A percentile compares a stretch with the other conserved stretches of the same genome.
Evolutionary conservation across 495 filamentous ascomycete genomes (phyloP).

Genomic region (Bacidia gigantensis): DNA sequence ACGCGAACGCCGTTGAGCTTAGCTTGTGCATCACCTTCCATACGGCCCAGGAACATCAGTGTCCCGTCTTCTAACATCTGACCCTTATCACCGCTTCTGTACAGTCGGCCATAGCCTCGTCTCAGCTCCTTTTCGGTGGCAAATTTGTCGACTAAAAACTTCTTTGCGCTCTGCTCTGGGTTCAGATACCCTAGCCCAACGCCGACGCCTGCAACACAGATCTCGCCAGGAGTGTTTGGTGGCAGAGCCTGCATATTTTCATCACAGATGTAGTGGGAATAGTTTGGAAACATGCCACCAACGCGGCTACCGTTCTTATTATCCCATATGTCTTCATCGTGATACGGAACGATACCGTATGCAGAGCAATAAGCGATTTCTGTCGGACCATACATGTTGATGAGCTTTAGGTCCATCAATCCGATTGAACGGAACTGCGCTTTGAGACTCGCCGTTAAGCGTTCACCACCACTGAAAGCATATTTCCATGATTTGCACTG

Average conservation of each 20-base stretch:
- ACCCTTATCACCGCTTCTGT: constrained; percentile 21
- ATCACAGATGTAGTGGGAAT: constrained; percentile 29
- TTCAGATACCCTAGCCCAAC: constrained; percentile 27
- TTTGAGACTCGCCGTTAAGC: no score
- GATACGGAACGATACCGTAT: neutral
- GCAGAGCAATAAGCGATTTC: constrained; percentile 10
- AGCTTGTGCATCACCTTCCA: constrained; percentile 32
- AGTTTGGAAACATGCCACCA: constrained; percentile 10
- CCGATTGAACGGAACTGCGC: no score
- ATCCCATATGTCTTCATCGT: constrained; percentile 3
- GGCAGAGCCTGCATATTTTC: constrained; percentile 23
- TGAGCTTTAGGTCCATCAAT: no score
- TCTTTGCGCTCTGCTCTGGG: constrained; percentile 13
- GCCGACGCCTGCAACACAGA: constrained; percentile 29
- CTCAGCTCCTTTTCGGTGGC: constrained; percentile 8
- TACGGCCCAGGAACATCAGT: constrained; percentile 25
- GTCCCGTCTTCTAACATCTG: constrained; percentile 21
- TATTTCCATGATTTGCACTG: constrained; percentile 12
- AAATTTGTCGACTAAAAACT: constrained; percentile 26
- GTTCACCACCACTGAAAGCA: constrained; percentile 19
- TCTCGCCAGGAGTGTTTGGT: constrained; percentile 27
- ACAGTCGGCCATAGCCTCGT: constrained; percentile 7
- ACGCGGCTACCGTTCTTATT: neutral
- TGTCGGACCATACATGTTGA: constrained; percentile 5
- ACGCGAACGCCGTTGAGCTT: constrained; percentile 41